phyloP scores from a whole-genome alignment of 2,329 filamentous ascomycete genomes.

The Dendrostoma leiphaemia region DNA sequence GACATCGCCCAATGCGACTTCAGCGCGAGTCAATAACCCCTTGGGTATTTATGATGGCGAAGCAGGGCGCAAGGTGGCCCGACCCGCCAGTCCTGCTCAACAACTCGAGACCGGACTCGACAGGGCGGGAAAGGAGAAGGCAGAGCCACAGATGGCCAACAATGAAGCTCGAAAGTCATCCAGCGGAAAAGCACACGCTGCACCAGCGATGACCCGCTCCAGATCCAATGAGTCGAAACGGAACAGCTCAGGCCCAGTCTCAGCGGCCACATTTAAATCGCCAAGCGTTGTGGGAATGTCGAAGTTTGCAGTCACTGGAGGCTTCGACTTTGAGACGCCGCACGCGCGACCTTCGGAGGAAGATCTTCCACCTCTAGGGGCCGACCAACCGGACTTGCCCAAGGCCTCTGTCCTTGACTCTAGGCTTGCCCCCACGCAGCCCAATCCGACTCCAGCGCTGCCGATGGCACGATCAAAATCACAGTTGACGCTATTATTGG shows the following conservation, averaged over 20 bases:
- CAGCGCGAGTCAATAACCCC: not conserved
- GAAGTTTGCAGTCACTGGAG: constrained; percentile 23
- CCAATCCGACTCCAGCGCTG: constrained; percentile 41
- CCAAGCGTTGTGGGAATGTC: constrained; percentile 22
- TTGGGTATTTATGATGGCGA: constrained; percentile 1
- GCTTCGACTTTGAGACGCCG: constrained; percentile 26
- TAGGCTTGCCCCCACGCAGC: constrained; percentile 48
- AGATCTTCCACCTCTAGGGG: constrained; percentile 15
- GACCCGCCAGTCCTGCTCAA: not conserved
- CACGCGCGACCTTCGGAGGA: constrained; percentile 10
- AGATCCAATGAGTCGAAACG: constrained; percentile 18
- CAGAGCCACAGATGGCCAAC: not conserved
- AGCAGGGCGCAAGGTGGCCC: not conserved
- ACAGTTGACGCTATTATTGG: constrained; percentile 56
- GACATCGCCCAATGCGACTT: not conserved
- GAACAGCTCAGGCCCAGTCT: constrained; percentile 15
- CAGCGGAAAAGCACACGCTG: not conserved
- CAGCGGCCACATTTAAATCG: constrained; percentile 19
- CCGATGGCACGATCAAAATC: constrained; percentile 59
- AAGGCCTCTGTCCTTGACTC: constrained; percentile 33
- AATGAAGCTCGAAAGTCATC: not conserved
- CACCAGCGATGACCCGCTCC: constrained; percentile 12
- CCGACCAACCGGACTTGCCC: constrained; percentile 23
- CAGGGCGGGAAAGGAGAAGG: not conserved
- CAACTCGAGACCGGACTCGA: not conserved